A percentile compares a stretch with the other conserved stretches of the same genome.
Conservation (phyloP, 352 stramenopile genomes). For the Phytophthora capsici region DNA sequence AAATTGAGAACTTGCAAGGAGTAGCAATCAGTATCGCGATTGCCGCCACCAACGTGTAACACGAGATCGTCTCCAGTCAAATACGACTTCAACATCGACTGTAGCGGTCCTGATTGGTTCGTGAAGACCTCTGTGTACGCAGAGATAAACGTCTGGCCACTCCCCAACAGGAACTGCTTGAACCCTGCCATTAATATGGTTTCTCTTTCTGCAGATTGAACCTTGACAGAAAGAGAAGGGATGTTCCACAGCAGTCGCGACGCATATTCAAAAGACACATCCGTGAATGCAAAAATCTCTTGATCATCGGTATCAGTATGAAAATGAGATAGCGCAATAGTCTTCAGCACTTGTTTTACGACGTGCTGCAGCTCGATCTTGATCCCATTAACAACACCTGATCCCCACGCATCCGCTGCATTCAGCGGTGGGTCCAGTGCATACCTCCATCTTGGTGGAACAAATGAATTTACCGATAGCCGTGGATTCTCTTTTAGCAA, state of each 20-base stretch:
- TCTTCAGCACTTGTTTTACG: constrained; percentile 71
- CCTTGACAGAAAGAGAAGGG: constrained; percentile 63
- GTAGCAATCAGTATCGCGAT: constrained; percentile 59
- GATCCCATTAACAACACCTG: constrained; percentile 40
- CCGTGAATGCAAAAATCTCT: constrained; percentile 82
- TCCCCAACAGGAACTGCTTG: constrained; percentile 72
- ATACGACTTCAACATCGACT: constrained; percentile 75
- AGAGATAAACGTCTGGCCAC: constrained; percentile 79
- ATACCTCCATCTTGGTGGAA: constrained; percentile 24
- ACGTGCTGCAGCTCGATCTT: constrained; percentile 63
- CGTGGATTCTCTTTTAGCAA: constrained; percentile 34
- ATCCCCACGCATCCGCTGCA: constrained; percentile 12
- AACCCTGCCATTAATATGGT: constrained; percentile 73
- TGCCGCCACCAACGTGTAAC: constrained; percentile 64
- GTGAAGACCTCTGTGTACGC: constrained; percentile 76
- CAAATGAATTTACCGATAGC: background rate
- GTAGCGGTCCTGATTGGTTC: constrained; percentile 64
- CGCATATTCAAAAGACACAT: constrained; percentile 75
- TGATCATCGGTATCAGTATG: constrained; percentile 60
- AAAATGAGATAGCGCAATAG: constrained; percentile 76
- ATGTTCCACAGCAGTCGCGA: constrained; percentile 80
- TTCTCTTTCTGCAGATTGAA: constrained; percentile 45
- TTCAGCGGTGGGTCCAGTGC: constrained; percentile 27
- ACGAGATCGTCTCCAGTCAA: constrained; percentile 65
- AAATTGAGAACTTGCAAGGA: constrained; percentile 74